phyloP scores from a whole-genome alignment of 2,329 filamentous ascomycete species.

The Fusarium veterinarium region DNA sequence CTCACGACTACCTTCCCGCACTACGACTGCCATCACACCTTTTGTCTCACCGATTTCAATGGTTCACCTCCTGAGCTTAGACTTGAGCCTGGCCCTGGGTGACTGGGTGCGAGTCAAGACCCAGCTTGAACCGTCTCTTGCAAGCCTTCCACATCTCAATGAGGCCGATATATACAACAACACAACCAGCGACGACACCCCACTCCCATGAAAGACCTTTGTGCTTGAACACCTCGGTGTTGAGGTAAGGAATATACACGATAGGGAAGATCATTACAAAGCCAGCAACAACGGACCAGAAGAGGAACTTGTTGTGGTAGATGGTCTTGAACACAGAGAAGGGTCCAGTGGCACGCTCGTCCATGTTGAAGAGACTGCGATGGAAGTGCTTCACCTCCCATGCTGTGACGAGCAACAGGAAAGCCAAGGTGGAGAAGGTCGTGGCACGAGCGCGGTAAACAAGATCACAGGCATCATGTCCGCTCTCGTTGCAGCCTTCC shows the following conservation, averaged over 20 bases:
- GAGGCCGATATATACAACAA: slow-evolving; percentile 69
- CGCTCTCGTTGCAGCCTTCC: slow-evolving; percentile 67
- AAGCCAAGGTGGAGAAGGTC: slow-evolving; percentile 76
- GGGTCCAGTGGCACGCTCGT: slow-evolving; percentile 61
- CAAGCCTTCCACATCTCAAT: slow-evolving; percentile 77
- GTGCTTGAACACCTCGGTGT: slow-evolving; percentile 76
- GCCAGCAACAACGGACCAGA: slow-evolving; percentile 71
- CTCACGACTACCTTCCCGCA: slow-evolving; percentile 1
- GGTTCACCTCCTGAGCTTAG: slow-evolving; percentile 1
- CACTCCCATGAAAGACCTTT: slow-evolving; percentile 77
- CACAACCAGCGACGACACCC: slow-evolving; percentile 72
- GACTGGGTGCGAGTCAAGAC: slow-evolving; percentile 44
- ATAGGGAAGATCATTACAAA: slow-evolving; percentile 71
- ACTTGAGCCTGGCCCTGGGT: slow-evolving; percentile 32
- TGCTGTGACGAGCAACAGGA: slow-evolving; percentile 74
- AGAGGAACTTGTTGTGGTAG: slow-evolving; percentile 75
- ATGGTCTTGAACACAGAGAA: slow-evolving; percentile 69
- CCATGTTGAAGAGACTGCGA: slow-evolving; percentile 76
- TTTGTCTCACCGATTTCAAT: neutral
- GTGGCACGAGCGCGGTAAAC: slow-evolving; percentile 75
- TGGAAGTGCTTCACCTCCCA: slow-evolving; percentile 81
- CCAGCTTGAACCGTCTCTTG: slow-evolving; percentile 64
- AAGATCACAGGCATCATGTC: slow-evolving; percentile 61
- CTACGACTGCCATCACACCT: neutral
- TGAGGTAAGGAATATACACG: slow-evolving; percentile 75